Percentiles rank a stretch among this genome's conserved stretches.
Conservation (phyloP, 768 basidiomycete genomes). For the Postia placenta region DNA sequence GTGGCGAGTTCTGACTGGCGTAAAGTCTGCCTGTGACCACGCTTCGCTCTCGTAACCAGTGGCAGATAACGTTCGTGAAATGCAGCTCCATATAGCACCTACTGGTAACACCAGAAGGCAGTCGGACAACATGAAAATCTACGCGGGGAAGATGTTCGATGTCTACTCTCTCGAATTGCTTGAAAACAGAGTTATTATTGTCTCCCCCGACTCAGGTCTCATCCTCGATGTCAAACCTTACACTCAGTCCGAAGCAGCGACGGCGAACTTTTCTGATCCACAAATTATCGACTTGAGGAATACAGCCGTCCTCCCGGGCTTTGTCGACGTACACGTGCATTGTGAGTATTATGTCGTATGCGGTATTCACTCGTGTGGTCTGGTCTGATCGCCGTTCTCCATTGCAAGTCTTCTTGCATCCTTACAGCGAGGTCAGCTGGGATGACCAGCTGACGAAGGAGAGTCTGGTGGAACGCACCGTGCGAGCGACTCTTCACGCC, state of each 20-base stretch:
- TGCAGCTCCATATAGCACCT: background rate
- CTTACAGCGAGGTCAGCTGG: conserved; percentile 57
- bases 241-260: conserved; percentile 5
- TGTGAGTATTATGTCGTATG: background rate
- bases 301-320: conserved; percentile 48
- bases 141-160: conserved; percentile 50
- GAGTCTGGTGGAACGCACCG: conserved; percentile 48
- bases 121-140: conserved; percentile 14
- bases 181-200: conserved; percentile 40
- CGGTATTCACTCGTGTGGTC: background rate
- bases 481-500: conserved; percentile 58
- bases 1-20: too few relatives aligned
- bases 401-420: conserved; percentile 51
- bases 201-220: conserved; percentile 41
- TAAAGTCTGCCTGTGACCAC: too few relatives aligned
- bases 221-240: conserved; percentile 35
- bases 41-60: too few relatives aligned
- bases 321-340: conserved; percentile 18
- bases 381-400: background rate
- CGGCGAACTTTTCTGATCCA: conserved; percentile 11
- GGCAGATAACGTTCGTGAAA: too few relatives aligned
- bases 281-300: conserved; percentile 39
- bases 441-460: conserved; percentile 56
- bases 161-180: conserved; percentile 34
- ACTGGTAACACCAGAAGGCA: too few relatives aligned